phyloP scores from a whole-genome alignment of 2,329 filamentous ascomycete species.

The Penicillium expansum region DNA sequence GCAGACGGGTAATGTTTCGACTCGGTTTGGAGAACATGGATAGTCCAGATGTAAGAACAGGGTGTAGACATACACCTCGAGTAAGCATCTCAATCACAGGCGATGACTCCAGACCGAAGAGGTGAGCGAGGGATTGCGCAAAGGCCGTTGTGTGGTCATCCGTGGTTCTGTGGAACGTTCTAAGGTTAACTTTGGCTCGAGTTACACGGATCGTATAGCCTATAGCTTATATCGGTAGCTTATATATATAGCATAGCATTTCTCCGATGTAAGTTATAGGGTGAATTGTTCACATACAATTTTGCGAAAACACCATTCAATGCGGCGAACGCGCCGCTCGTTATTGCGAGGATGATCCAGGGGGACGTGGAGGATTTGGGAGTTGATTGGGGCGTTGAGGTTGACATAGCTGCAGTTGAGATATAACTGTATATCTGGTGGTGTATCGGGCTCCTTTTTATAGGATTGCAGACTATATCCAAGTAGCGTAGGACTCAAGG shows the following conservation, averaged over 20 bases:
- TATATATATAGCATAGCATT: not conserved
- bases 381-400: conserved; percentile 1
- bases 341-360: conserved; percentile 57
- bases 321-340: conserved; percentile 62
- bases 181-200: not conserved
- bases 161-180: conserved; percentile 51
- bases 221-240: not conserved
- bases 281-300: conserved; percentile 46
- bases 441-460: not conserved
- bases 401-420: conserved; percentile 4
- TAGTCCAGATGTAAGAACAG: not conserved
- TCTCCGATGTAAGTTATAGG: not conserved
- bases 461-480: conserved; percentile 6
- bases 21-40: not conserved
- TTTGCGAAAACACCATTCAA: conserved; percentile 67
- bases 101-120: conserved; percentile 41
- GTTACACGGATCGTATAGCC: not conserved
- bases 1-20: not conserved
- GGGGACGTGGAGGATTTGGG: conserved; percentile 22
- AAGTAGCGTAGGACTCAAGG: not conserved
- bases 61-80: conserved; percentile 48
- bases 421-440: not conserved
- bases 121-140: conserved; percentile 45
- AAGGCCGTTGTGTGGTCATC: conserved; percentile 57
- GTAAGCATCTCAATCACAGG: conserved; percentile 51